phyloP scores from a whole-genome alignment of 352 stramenopile genomes.

The Globisporangium uncinulatum region DNA sequence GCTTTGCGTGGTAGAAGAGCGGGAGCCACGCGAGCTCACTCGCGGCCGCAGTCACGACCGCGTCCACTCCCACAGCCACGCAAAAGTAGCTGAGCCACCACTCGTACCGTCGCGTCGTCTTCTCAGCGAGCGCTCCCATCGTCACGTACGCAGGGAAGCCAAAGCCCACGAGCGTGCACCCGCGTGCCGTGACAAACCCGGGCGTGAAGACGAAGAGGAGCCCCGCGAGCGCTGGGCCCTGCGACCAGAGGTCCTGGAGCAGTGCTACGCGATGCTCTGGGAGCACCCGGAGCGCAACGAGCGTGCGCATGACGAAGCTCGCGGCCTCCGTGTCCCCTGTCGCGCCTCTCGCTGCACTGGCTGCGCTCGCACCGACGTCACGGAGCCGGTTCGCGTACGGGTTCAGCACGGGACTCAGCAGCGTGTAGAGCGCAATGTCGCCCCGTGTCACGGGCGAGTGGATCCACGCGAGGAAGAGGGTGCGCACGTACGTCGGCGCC shows the following conservation, averaged over 20 bases:
- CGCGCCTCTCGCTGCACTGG: slow-evolving; percentile 5
- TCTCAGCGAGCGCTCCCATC: slow-evolving; percentile 73
- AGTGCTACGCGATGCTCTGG: slow-evolving; percentile 62
- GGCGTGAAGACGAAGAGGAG: slow-evolving; percentile 86
- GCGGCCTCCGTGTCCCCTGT: slow-evolving; percentile 29
- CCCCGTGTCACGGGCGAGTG: slow-evolving; percentile 71
- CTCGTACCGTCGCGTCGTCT: slow-evolving; percentile 73
- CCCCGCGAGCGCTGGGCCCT: slow-evolving; percentile 66
- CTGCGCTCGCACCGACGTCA: slow-evolving; percentile 21
- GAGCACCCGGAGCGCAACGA: slow-evolving; percentile 61
- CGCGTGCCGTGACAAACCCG: slow-evolving; percentile 72
- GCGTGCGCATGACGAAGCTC: slow-evolving; percentile 62
- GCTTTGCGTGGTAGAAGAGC: slow-evolving; percentile 83
- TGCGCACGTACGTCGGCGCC: slow-evolving; percentile 51
- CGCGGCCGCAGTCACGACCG: slow-evolving; percentile 51
- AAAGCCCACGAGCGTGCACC: slow-evolving; percentile 68
- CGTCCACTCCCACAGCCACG: slow-evolving; percentile 64
- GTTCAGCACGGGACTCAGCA: slow-evolving; percentile 60
- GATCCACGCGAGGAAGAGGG: slow-evolving; percentile 76
- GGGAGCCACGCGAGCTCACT: slow-evolving; percentile 70
- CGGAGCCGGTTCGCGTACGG: slow-evolving; percentile 69
- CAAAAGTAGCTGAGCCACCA: slow-evolving; percentile 86
- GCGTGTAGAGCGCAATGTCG: slow-evolving; percentile 63
- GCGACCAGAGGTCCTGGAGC: slow-evolving; percentile 71
- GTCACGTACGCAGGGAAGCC: slow-evolving; percentile 80